Evolutionary conservation across 2,329 filamentous ascomycete genomes (phyloP).

Genomic region (Aspergillus aculeatinus): DNA sequence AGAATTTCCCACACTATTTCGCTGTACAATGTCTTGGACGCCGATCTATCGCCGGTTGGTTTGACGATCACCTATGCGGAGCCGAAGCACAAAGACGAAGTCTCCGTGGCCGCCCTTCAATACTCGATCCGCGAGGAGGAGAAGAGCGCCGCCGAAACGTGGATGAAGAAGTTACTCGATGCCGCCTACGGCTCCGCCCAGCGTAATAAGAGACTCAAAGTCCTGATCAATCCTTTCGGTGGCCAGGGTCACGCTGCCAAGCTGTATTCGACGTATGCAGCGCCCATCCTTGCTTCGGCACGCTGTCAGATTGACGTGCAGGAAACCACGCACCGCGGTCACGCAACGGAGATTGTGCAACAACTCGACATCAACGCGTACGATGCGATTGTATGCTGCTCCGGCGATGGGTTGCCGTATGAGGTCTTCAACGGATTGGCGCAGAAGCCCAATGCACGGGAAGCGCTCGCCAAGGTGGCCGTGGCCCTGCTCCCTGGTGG

Average conservation of each 20-base stretch:
- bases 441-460: conserved; percentile 69
- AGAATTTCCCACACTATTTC: conserved; percentile 63
- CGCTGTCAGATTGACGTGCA: conserved; percentile 73
- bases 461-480: conserved; percentile 73
- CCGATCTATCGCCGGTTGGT: conserved; percentile 59
- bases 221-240: conserved; percentile 87
- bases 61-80: conserved; percentile 73
- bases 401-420: conserved; percentile 86
- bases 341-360: conserved; percentile 75
- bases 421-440: conserved; percentile 94
- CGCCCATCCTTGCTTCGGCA: conserved; percentile 80
- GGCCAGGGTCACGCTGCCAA: conserved; percentile 75
- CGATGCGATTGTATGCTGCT: conserved; percentile 85
- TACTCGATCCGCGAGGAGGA: conserved; percentile 59
- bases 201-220: conserved; percentile 73
- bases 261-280: conserved; percentile 71
- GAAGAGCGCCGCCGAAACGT: conserved; percentile 54
- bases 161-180: conserved; percentile 64
- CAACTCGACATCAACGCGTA: conserved; percentile 74
- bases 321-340: conserved; percentile 68
- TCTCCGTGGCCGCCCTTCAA: conserved; percentile 61
- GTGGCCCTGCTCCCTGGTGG: conserved; percentile 88
- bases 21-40: conserved; percentile 83
- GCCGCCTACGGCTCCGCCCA: conserved; percentile 69
- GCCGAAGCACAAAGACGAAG: conserved; percentile 56